Evolutionary conservation across 352 stramenopile genomes (phyloP), one percentile per base, ranked within the genome.

Genomic region (Phytophthora citricola): DNA sequence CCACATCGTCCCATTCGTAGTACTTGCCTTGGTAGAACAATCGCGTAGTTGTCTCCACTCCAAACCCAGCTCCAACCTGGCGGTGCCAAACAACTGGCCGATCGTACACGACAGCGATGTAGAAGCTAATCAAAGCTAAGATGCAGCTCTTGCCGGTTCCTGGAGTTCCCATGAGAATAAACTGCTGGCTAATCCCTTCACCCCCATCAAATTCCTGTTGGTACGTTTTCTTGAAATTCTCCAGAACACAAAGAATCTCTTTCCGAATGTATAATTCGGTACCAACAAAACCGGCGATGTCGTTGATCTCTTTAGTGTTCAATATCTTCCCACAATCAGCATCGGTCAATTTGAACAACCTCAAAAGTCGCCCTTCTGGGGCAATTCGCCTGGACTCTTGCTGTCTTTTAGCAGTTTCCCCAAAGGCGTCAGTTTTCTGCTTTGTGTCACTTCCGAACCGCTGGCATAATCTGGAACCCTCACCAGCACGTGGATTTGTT

Each of bases 131-230:
- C n/a, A n/a, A 14, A 36, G 31, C 31, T 9, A 36, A 14, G 0
- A 36, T 36, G 46, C 57, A 64, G 20, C 57, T 64, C 36, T 64
- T 58, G 22, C 57, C 57, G 3, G n/a, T 66, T 43, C 58, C 58
- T 50, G 58, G 32, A 44, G 48, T 66, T 34, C 58, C 58, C 49
- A 49, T 22, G 9, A 64, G 6, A 54, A 66, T 26, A 15, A 66
- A 55, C 49, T 54, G 58, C 15, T 49, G 43, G 12, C 40, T 45
- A 9, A 12, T 4, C 4, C 10, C 6, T 20, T 12, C 27, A 4
- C 12, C 14, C 3, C 15, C 24, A 8, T 38, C 8, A 12, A 65
- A 15, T 4, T 53, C 48, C 9, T 31, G 10, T 29, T 43, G n/a
- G 20, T 48, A 49, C 6, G 40, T 26, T 20, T 40, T 40, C 31